Conservation (phyloP, 2,329 filamentous ascomycete genomes). For the Fusarium multiceps region DNA sequence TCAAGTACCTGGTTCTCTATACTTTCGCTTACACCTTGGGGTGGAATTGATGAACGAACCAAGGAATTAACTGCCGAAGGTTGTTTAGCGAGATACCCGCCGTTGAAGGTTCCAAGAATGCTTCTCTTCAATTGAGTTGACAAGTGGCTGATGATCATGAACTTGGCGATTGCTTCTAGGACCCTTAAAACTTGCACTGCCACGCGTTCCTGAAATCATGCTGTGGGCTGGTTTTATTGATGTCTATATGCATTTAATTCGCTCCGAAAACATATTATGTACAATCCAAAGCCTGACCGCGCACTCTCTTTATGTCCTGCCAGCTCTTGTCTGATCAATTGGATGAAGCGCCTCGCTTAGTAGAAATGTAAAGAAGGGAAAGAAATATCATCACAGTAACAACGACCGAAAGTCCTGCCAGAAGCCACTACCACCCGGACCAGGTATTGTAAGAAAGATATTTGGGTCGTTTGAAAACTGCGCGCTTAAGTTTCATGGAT, state of each 20-base stretch:
- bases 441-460: constrained; percentile 49
- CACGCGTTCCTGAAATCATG: constrained; percentile 5
- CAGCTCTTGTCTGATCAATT: constrained; percentile 18
- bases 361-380: constrained; percentile 10
- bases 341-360: constrained; percentile 31
- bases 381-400: not conserved
- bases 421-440: constrained; percentile 45
- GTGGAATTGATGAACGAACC: not conserved
- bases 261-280: constrained; percentile 2
- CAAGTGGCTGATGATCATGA: not conserved
- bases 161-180: not conserved
- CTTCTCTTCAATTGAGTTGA: constrained; percentile 18
- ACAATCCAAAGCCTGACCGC: not conserved
- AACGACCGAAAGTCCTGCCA: constrained; percentile 1
- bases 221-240: constrained; percentile 17
- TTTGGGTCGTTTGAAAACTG: constrained; percentile 48
- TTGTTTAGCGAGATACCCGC: not conserved
- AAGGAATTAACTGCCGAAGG: constrained; percentile 8
- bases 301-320: not conserved
- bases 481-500: constrained; percentile 51
- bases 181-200: constrained; percentile 8
- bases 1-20: constrained; percentile 24
- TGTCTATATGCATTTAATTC: constrained; percentile 20
- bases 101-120: constrained; percentile 2
- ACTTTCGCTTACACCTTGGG: constrained; percentile 20